Evolutionary conservation across 2,329 filamentous ascomycete species (phyloP).

Genomic region (Cadophora sp.): DNA sequence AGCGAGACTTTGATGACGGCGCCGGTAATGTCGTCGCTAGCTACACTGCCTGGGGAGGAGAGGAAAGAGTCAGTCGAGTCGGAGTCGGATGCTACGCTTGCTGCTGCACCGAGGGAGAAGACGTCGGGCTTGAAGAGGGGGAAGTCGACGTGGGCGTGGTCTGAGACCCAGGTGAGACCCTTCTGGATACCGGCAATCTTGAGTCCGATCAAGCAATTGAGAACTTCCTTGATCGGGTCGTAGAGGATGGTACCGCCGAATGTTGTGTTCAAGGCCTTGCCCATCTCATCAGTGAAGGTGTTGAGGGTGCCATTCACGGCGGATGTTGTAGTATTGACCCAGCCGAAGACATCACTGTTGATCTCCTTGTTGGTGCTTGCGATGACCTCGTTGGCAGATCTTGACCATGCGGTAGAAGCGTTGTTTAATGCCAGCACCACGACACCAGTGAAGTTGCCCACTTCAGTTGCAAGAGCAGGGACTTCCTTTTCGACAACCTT

Average conservation of each 20-base stretch:
- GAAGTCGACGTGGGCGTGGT: constrained; percentile 83
- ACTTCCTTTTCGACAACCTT: constrained; percentile 67
- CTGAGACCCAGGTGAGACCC: constrained; percentile 91
- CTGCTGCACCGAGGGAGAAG: constrained; percentile 79
- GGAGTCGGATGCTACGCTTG: constrained; percentile 60
- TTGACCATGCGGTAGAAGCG: constrained; percentile 69
- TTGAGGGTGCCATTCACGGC: constrained; percentile 89
- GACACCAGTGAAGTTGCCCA: constrained; percentile 69
- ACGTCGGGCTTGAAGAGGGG: constrained; percentile 80
- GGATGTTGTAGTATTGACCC: constrained; percentile 82
- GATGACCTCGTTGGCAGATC: constrained; percentile 67
- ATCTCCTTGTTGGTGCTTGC: constrained; percentile 69
- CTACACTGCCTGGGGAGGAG: constrained; percentile 73
- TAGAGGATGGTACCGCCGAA: constrained; percentile 86
- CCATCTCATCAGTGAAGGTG: constrained; percentile 79
- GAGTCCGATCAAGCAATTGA: constrained; percentile 86
- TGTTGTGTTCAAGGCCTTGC: constrained; percentile 72
- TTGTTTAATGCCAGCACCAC: constrained; percentile 68
- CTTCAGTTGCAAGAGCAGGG: constrained; percentile 67
- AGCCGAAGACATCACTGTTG: constrained; percentile 84
- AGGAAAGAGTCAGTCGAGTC: constrained; percentile 73
- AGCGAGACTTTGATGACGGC: constrained; percentile 74
- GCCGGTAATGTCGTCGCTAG: constrained; percentile 81
- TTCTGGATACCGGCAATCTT: constrained; percentile 87
- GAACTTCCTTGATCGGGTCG: constrained; percentile 77